Evolutionary conservation across 108 stramenopile species (phyloP).

Genomic region (Nitzschia palea): DNA sequence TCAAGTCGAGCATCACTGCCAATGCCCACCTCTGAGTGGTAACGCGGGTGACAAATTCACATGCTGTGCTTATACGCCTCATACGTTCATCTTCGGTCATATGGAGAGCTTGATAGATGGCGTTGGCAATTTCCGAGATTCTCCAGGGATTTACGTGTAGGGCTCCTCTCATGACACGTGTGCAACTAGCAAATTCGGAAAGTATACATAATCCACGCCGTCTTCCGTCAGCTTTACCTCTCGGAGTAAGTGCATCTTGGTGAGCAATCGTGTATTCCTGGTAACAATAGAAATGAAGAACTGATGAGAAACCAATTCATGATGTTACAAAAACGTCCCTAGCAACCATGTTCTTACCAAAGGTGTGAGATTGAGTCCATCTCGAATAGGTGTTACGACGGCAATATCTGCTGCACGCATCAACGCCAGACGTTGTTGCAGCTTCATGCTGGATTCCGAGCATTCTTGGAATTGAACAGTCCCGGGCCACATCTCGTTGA

Average conservation of each 20-base stretch:
- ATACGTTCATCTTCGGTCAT: constrained; percentile 86
- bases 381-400: constrained; percentile 91
- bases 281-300: not conserved
- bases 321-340: too few relatives aligned
- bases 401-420: constrained; percentile 85
- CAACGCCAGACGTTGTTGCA: constrained; percentile 87
- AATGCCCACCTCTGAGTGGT: constrained; percentile 94
- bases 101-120: constrained; percentile 64
- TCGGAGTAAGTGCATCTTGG: constrained; percentile 84
- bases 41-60: constrained; percentile 91
- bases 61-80: constrained; percentile 70
- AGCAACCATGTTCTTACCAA: constrained; percentile 76
- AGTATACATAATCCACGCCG: constrained; percentile 90
- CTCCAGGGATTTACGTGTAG: constrained; percentile 93
- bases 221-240: constrained; percentile 70
- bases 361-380: constrained; percentile 96
- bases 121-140: constrained; percentile 83
- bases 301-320: constrained; percentile 28
- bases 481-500: constrained; percentile 85
- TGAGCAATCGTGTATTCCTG: constrained; percentile 94
- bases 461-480: constrained; percentile 90
- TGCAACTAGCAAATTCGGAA: constrained; percentile 86
- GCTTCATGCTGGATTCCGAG: constrained; percentile 66
- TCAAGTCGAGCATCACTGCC: constrained; percentile 88
- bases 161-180: constrained; percentile 96